Evolutionary conservation across 495 filamentous ascomycete genomes (phyloP).

Genomic region (Penicillium diatomitis): DNA sequence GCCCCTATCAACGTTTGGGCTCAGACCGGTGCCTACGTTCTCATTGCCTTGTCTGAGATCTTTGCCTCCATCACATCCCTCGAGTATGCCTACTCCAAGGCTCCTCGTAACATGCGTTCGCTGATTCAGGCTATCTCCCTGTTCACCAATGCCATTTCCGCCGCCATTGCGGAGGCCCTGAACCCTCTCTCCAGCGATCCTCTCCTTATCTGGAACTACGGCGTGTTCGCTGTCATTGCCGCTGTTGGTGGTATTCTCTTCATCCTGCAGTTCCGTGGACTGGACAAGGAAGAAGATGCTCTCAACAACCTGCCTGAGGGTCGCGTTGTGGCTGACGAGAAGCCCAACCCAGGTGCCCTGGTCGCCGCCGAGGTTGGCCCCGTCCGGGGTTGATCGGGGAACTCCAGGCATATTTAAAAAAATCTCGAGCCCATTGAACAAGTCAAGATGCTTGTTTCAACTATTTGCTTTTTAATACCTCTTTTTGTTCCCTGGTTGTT

Average conservation of each 20-base stretch:
- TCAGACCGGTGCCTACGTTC: slow-evolving; percentile 51
- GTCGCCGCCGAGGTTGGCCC: slow-evolving; percentile 12
- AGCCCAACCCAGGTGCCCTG: slow-evolving; percentile 2
- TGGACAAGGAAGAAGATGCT: slow-evolving; percentile 56
- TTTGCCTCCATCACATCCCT: slow-evolving; percentile 58
- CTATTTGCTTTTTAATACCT: too few species aligned
- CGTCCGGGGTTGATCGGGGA: slow-evolving; percentile 2
- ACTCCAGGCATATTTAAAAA: too few species aligned
- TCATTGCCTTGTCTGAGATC: slow-evolving; percentile 59
- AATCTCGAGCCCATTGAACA: too few species aligned
- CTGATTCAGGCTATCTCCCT: slow-evolving; percentile 59
- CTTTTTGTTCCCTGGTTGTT: too few species aligned
- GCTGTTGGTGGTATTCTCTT: slow-evolving; percentile 48
- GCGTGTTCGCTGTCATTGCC: slow-evolving; percentile 51
- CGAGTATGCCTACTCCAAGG: slow-evolving; percentile 73
- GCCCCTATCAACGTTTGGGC: slow-evolving; percentile 45
- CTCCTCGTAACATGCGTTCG: slow-evolving; percentile 70
- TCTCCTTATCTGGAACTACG: slow-evolving; percentile 56
- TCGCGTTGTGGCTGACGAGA: slow-evolving; percentile 10
- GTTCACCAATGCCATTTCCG: slow-evolving; percentile 60
- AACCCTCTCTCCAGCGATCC: slow-evolving; percentile 55
- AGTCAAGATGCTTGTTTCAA: too few species aligned
- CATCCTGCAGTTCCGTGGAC: slow-evolving; percentile 43
- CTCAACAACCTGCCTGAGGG: slow-evolving; percentile 44
- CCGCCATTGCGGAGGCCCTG: slow-evolving; percentile 54